Conservation (phyloP, 2,329 filamentous ascomycete genomes). For the Penicillium decumbens region DNA sequence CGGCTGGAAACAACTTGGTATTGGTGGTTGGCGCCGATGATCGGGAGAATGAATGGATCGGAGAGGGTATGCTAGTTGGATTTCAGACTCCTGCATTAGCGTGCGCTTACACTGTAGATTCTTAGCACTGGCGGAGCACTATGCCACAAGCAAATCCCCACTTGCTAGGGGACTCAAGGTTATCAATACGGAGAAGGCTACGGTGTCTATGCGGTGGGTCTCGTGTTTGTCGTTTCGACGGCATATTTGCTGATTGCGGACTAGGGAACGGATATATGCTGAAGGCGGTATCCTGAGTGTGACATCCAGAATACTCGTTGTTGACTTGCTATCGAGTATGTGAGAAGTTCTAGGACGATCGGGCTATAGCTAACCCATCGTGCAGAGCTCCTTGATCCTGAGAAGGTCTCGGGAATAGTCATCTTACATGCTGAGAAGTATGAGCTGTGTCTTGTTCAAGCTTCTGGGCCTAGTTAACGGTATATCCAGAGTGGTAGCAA, state of each 20-base stretch:
- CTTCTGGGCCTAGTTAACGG: conserved; percentile 9
- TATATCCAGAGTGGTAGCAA: conserved; percentile 63
- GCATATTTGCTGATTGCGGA: conserved; percentile 18
- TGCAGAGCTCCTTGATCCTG: conserved; percentile 64
- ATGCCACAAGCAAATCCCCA: conserved; percentile 76
- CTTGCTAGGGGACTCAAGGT: conserved; percentile 80
- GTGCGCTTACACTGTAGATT: neutral
- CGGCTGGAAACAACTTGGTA: conserved; percentile 87
- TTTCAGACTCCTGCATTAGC: neutral
- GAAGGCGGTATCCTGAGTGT: conserved; percentile 90
- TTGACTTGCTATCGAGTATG: conserved; percentile 76
- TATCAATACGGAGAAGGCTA: conserved; percentile 92
- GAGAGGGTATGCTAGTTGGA: conserved; percentile 55
- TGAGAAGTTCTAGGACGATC: conserved; percentile 2
- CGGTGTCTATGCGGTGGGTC: conserved; percentile 61
- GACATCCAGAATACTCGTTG: conserved; percentile 89
- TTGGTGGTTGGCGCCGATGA: conserved; percentile 86
- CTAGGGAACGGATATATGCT: conserved; percentile 82
- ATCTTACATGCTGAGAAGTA: conserved; percentile 78
- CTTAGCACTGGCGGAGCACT: conserved; percentile 81
- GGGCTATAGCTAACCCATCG: conserved; percentile 12
- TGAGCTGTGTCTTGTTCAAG: neutral
- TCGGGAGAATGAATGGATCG: conserved; percentile 93
- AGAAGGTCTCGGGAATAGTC: conserved; percentile 80
- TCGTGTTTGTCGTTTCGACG: neutral